These are phyloP conservation scores for Tetrahymena thermophila DNA, from an alignment of 73 alveolate genomes.

Conservation along the genomic window DNA sequence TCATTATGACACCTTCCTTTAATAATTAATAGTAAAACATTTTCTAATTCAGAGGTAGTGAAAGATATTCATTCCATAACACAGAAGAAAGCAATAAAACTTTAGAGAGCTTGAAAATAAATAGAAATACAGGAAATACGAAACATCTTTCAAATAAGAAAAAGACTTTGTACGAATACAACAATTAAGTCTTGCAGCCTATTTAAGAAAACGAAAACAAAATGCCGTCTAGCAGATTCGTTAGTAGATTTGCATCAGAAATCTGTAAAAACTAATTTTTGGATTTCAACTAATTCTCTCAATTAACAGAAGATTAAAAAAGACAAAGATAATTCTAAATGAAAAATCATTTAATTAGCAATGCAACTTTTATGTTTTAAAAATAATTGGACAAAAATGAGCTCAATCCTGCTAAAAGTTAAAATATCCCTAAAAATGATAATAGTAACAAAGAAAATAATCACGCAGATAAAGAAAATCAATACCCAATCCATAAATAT, in stretches of 20 bases:
- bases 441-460: neutral
- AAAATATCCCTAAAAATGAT: neutral
- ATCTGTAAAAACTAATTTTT: neutral
- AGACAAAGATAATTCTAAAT: neutral
- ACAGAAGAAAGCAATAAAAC: neutral
- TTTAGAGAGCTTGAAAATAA: neutral
- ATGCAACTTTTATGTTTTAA: neutral
- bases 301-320: neutral
- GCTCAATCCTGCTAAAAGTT: neutral
- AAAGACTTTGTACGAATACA: neutral
- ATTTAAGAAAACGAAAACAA: neutral
- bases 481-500: neutral
- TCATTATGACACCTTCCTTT: neutral
- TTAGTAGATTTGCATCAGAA: neutral
- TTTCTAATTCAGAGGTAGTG: neutral
- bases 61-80: neutral
- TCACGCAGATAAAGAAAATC: neutral
- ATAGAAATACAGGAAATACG: neutral
- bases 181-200: neutral
- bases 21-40: neutral
- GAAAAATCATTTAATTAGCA: neutral
- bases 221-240: neutral
- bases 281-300: neutral
- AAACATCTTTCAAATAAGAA: neutral
- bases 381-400: neutral